A percentile compares a stretch with the other conserved stretches of the same genome.
Conservation (phyloP, 1,284 basidiomycete genomes). For the Cronartium quercuum region DNA sequence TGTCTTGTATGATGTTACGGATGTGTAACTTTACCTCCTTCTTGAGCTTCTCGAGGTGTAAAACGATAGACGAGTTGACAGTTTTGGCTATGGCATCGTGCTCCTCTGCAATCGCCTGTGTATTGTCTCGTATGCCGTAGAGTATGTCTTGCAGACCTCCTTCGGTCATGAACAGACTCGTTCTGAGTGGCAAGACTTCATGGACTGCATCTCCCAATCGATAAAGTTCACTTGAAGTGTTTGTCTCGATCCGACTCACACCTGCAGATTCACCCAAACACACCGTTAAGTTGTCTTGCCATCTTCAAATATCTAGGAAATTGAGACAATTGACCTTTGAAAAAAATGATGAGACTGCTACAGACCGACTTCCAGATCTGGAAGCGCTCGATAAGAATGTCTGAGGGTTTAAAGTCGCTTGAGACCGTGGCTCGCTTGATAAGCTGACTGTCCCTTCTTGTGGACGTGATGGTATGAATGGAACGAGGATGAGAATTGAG, state of each 20-base stretch:
- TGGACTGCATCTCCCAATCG: slow-evolving; percentile 97
- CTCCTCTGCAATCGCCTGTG: slow-evolving; percentile 86
- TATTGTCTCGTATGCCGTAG: slow-evolving; percentile 84
- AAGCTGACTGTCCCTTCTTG: slow-evolving; percentile 48
- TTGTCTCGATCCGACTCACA: slow-evolving; percentile 88
- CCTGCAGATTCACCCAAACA: slow-evolving; percentile 60
- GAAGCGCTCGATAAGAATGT: slow-evolving; percentile 93
- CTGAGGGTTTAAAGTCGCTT: slow-evolving; percentile 85
- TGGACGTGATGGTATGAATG: slow-evolving; percentile 20
- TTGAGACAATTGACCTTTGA: slow-evolving; percentile 4
- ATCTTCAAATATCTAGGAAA: background rate
- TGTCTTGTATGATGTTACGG: slow-evolving; percentile 57
- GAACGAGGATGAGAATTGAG: slow-evolving; percentile 45
- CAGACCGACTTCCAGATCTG: slow-evolving; percentile 91
- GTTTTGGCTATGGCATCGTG: slow-evolving; percentile 94
- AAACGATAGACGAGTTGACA: slow-evolving; percentile 93
- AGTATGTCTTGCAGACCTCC: slow-evolving; percentile 79
- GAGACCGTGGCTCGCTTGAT: slow-evolving; percentile 52
- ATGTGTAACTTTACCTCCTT: slow-evolving; percentile 96
- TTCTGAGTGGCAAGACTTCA: slow-evolving; percentile 85
- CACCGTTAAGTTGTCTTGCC: background rate
- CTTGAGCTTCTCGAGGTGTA: slow-evolving; percentile 89
- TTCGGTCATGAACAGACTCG: slow-evolving; percentile 87
- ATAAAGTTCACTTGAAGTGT: slow-evolving; percentile 85
- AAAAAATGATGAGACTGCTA: slow-evolving; percentile 72